Percentiles rank a stretch among this genome's conserved stretches.
Evolutionary conservation across 352 stramenopile genomes (phyloP).

Genomic region (Pythium aristosporum): DNA sequence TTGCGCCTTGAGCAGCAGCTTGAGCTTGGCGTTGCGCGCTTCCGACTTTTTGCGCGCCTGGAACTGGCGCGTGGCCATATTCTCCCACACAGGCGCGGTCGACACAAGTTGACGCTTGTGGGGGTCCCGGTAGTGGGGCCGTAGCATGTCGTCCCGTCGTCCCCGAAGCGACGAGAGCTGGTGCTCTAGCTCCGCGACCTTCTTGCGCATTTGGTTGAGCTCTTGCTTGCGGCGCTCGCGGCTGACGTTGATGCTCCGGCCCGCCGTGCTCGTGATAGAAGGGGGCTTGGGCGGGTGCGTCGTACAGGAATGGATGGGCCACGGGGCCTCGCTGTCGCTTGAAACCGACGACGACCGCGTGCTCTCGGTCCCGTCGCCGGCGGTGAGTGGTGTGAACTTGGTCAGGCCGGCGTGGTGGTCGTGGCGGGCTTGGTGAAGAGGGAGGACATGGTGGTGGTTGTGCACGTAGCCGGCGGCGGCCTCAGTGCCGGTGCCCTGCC

Average conservation of each 20-base stretch:
- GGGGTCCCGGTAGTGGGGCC: slow-evolving; percentile 15
- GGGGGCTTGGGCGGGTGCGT: neutral
- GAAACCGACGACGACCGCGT: slow-evolving; percentile 2
- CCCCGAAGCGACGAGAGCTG: slow-evolving; percentile 28
- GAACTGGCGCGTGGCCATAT: slow-evolving; percentile 28
- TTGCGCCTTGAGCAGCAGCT: slow-evolving; percentile 4
- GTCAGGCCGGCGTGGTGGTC: neutral
- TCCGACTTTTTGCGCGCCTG: slow-evolving; percentile 21
- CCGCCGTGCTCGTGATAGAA: neutral
- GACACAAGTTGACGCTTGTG: slow-evolving; percentile 5
- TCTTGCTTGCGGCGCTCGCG: slow-evolving; percentile 33
- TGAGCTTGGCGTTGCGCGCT: slow-evolving; percentile 16
- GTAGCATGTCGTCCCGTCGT: slow-evolving; percentile 10
- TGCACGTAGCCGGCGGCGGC: neutral
- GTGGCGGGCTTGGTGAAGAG: neutral
- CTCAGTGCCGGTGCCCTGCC: neutral
- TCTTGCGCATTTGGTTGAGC: slow-evolving; percentile 28
- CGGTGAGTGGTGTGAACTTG: neutral
- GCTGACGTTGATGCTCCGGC: slow-evolving; percentile 20
- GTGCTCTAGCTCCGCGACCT: slow-evolving; percentile 23
- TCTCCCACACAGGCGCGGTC: slow-evolving; percentile 24
- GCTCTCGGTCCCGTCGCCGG: neutral
- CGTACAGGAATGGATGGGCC: neutral
- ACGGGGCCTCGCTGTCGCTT: neutral
- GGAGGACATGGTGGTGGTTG: neutral